Base-by-base conservation (phyloP, 306 rosid species). In the Potentilla sterilis region DNA sequence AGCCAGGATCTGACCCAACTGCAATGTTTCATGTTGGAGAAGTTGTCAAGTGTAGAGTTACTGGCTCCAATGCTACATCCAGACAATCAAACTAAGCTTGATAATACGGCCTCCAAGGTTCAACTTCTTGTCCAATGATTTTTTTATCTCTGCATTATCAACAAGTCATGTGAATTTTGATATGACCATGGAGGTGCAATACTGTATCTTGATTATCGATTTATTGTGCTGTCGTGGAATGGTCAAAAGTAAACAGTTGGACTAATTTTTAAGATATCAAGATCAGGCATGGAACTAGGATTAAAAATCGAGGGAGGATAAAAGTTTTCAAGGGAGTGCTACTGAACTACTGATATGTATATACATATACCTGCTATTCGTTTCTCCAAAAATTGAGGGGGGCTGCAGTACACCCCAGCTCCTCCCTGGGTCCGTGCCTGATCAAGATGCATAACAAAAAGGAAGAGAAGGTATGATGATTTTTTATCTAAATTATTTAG, bases 21-120 rank as follows among this genome's bases (percentile, higher is more conserved):
- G 78, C 81, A 22, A 81, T 86, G 66, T 94, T 88, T 81, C 93
- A 87, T 84, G 92, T 89, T 72, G 98, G 95, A 18, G 96, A 94
- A 90, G 98, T 88, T 51, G 87, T 94, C 83, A 94, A 94, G 87
- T 94, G 97, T 79, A 84, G 98, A 59, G 85, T 92, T 77, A 66
- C 72, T 35, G 88, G 88, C 67, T 85, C 91, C 49, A 76, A 83
- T 80, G 86, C 93, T 34, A 83, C 92, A 78, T 89, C 92, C 34
- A 85, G 89, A 83, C 90, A 81, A 89, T 95, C 85, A 92, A 79
- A 78, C 96, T 95, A 77, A 95, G 99, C 84, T 92, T 92, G 84
- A 81, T 82, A 73, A 92, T 92, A 78, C 90, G 80, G 72, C 93
- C 97, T 43, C 62, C 88, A 72, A 95, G 98, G 98, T 94, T 79